Conservation (phyloP, 345 rosid genomes). For the Gossypioides kirkii region DNA sequence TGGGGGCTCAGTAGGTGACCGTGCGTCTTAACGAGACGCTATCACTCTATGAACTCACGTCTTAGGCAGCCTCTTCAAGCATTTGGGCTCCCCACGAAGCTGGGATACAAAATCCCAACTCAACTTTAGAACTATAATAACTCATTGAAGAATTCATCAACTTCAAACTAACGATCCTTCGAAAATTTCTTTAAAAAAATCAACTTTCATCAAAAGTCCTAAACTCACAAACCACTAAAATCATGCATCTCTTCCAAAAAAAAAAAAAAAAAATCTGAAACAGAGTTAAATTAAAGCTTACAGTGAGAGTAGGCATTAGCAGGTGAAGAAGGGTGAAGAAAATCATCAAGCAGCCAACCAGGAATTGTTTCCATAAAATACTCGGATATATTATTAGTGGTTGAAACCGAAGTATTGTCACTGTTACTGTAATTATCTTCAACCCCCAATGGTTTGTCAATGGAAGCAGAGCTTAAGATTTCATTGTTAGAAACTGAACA, state of each 20-base stretch:
- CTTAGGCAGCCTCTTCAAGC: too few species aligned
- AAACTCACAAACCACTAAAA: too few species aligned
- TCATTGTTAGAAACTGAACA: constrained; percentile 27
- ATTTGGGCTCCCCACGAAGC: too few species aligned
- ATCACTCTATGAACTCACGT: too few species aligned
- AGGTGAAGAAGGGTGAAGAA: constrained; percentile 53
- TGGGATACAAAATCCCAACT: too few species aligned
- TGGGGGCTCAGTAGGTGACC: too few species aligned
- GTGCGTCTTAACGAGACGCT: too few species aligned
- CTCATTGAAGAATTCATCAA: too few species aligned
- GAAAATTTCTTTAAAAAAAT: too few species aligned
- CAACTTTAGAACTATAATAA: too few species aligned
- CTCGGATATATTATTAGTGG: constrained; percentile 65
- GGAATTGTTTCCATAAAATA: constrained; percentile 67
- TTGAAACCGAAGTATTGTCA: constrained; percentile 24
- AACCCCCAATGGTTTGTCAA: constrained; percentile 16
- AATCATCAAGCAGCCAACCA: constrained; percentile 83
- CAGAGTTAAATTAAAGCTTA: constrained; percentile 19
- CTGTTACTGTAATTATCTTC: constrained; percentile 14
- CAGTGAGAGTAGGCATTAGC: constrained; percentile 27
- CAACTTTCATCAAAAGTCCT: too few species aligned
- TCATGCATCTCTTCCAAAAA: neutral
- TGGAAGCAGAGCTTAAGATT: constrained; percentile 28
- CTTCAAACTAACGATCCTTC: too few species aligned
- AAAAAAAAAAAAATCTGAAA: neutral